These are phyloP conservation scores for Gracilaria domingensis DNA, from an alignment of 23 red algal species.

Conservation along the genomic window DNA sequence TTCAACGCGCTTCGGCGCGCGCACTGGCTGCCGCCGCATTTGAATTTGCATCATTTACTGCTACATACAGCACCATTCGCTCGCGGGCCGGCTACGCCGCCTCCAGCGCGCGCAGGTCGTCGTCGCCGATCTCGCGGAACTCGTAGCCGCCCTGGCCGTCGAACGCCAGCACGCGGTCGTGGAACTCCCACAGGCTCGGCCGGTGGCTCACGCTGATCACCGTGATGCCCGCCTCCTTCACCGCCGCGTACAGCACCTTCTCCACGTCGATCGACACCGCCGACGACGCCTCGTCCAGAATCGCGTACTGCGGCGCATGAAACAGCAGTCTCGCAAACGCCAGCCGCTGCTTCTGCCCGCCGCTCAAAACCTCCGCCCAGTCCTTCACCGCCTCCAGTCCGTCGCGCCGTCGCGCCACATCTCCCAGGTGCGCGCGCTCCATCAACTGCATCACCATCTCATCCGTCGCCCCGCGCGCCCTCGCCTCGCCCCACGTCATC, in stretches of 20 bases:
- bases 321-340: constrained; percentile 92
- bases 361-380: constrained; percentile 95
- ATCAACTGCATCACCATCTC: constrained; percentile 72
- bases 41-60: background rate
- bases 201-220: constrained; percentile 97
- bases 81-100: background rate
- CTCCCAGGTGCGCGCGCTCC: constrained; percentile 84
- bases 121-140: constrained; percentile 72
- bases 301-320: constrained; percentile 90
- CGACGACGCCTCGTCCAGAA: constrained; percentile 96
- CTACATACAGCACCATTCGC: background rate
- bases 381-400: constrained; percentile 93
- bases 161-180: constrained; percentile 91
- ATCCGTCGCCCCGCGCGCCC: constrained; percentile 70
- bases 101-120: constrained; percentile 76
- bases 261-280: constrained; percentile 96
- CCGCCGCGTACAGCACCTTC: constrained; percentile 81
- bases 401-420: constrained; percentile 72
- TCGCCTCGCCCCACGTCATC: constrained; percentile 85
- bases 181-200: constrained; percentile 95
- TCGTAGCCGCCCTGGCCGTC: constrained; percentile 91
- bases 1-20: background rate
- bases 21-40: background rate
- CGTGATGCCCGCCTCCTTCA: constrained; percentile 90
- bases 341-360: constrained; percentile 96